Evolutionary conservation across 2,329 filamentous ascomycete species (phyloP), one percentile per base, ranked within the genome.

Genomic region (Sclerotinia glacialis): DNA sequence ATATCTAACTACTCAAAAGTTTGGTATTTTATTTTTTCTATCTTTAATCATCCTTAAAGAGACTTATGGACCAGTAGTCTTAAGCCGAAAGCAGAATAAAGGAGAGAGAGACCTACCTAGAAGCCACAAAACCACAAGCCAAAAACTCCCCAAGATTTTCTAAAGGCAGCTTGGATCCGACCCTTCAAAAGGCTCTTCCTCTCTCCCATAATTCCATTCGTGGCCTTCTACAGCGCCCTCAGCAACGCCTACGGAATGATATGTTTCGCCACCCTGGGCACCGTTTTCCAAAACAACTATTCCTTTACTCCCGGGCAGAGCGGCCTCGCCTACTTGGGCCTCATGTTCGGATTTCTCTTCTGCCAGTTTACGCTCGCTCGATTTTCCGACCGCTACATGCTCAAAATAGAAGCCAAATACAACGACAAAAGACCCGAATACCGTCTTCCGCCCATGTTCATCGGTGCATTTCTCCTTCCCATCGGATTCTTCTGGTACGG

Each of bases 401-500:
- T 56, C n/a, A 40, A 21, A 14, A 76, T 79, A 1, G 73, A 76
- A 6, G 75, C 75, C 50, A 76, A 82, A 68, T 73, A 76, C 53
- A 78, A 77, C 23, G 78, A 79, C 64, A 71, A 76, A 81, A 75
- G 74, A 53, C 72, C 72, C 7, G 73, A 75, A 42, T 74, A 69
- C 44, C 66, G 72, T 3, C 71, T 87, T 0, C 80, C 81, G 0
- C 79, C 82, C 0, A 66, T 86, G 37, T 78, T 82, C 3, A 75
- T 81, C n/a, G 84, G 83, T 5, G 81, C 82, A 2, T 54, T 83
- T 1, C 64, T 85, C 16, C 80, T 88, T 1, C 86, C 86, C 0
- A 75, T 82, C 0, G 37, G 49, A 0, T 76, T 88, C 46, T 87
- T 88, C 73, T 80, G 82, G 73, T 87, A 86, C 69, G 85, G 84